phyloP scores from a whole-genome alignment of 2,329 filamentous ascomycete genomes.

The Hymenoscyphus linearis region DNA sequence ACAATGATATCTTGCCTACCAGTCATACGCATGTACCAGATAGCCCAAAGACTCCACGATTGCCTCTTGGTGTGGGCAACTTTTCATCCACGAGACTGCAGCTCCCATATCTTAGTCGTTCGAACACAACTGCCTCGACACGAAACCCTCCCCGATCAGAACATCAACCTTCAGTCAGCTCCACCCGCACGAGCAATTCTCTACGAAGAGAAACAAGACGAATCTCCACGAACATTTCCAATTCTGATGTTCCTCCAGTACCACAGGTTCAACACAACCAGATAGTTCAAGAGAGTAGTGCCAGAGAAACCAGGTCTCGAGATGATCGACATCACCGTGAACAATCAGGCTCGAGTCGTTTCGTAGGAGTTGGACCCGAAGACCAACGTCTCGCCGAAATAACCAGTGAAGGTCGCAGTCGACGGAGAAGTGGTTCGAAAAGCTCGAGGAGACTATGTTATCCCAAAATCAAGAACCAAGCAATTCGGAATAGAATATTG shows the following conservation, averaged over 20 bases:
- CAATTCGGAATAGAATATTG: slow-evolving; percentile 50
- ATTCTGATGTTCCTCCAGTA: slow-evolving; percentile 10
- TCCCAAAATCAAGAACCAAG: slow-evolving; percentile 49
- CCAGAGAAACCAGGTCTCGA: not conserved
- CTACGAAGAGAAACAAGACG: slow-evolving; percentile 6
- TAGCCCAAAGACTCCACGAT: slow-evolving; percentile 45
- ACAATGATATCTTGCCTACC: slow-evolving; percentile 15
- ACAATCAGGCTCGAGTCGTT: slow-evolving; percentile 15
- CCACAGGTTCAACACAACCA: slow-evolving; percentile 10
- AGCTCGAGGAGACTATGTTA: slow-evolving; percentile 31
- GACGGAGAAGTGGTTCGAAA: slow-evolving; percentile 32
- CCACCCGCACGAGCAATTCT: slow-evolving; percentile 11
- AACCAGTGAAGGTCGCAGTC: slow-evolving; percentile 38
- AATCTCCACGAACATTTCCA: not conserved
- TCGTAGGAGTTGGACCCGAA: slow-evolving; percentile 43
- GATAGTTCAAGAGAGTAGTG: not conserved
- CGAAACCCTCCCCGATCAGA: slow-evolving; percentile 19
- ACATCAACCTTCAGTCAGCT: slow-evolving; percentile 14
- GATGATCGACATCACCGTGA: slow-evolving; percentile 7
- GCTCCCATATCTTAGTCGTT: slow-evolving; percentile 38
- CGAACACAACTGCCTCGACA: slow-evolving; percentile 36
- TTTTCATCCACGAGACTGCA: slow-evolving; percentile 39
- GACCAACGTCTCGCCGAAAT: slow-evolving; percentile 43
- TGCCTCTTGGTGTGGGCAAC: slow-evolving; percentile 35
- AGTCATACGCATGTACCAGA: slow-evolving; percentile 18